Base-by-base conservation (phyloP, 75 land plant genomes). In the Cupressus sempervirens region DNA sequence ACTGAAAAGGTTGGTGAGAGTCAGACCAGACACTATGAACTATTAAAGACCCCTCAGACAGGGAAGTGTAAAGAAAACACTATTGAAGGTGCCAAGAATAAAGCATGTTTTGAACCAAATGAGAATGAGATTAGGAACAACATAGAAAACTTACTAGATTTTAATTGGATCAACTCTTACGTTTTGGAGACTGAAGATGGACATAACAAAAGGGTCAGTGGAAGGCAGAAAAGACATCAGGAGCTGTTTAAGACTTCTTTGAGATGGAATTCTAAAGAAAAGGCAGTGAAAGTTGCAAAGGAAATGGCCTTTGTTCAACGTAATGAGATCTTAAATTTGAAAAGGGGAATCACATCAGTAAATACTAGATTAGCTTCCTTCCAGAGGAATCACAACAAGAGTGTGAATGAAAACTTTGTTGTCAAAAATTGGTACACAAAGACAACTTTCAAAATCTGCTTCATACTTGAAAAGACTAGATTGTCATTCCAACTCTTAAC, bases 11-110 rank as follows among this genome's bases (percentile, higher is more conserved):
- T 29, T 77, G 26, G 79, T 23, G 72, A 62, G 35, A 23, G 58
- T 83, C 84, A 83, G n/a, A 83, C 36, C 32, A 83, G 84, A 13
- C 84, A 83, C 70, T 32, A 54, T 73, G 83, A 52, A 83, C 83
- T 53, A 56, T 83, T 29, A 36, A 83, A 83, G 73, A 83, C 35
- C 11, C 36, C 73, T 83, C 29, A 54, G 68, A 18, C 0, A 58
- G 83, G 83, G 41, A 83, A 56, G 83, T 83, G 75, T 65, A 52
- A 54, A 52, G 38, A 54, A n/a, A 83, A 83, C 75, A 41, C 70
- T 36, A 32, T 83, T 13, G 36, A 52, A 58, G 32, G 36, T 83
- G 83, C 68, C n/a, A 52, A 52, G 34, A 83, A n/a, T 0, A 83
- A n/a, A 26, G 73, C 83, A 30, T 18, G 36, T 8, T 40, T 53